Base-by-base conservation (phyloP, 73 alveolate species). In the Symbiodinium natans region DNA sequence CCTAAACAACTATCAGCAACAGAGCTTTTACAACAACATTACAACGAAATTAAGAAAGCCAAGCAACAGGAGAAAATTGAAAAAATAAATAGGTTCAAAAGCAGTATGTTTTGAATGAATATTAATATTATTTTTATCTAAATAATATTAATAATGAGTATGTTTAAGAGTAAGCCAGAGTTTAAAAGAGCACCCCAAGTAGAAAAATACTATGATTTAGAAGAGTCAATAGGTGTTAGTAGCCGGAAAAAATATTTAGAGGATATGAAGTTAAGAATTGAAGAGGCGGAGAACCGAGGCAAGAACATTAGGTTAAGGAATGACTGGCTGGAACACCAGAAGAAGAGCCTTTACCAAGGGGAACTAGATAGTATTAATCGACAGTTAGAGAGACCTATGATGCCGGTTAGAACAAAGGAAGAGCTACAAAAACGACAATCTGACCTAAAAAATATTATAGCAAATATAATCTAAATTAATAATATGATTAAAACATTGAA, bases 261-360 rank as follows among this genome's bases (percentile, higher is more conserved):
- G 27, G 80, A 63, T 27, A 63, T 63, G 77, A 6, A 63, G 77
- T 63, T 63, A 63, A 63, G 77, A 63, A 34, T 63, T 63, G 77
- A 63, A 63, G 77, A 63, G 1, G 77, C 77, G 9, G 77, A 63
- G 15, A 63, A 63, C 40, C 17, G 77, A 63, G 77, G 36, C 77
- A 63, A 63, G 25, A 63, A 63, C 77, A 63, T 63, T 63, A 63
- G 77, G 77, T 63, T 63, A 63, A 63, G 77, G 77, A 63, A 63
- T 63, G 77, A 63, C 77, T 21, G 77, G 77, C 36, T 63, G 77
- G 77, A 63, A 63, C 77, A 63, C 25, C 77, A 63, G 77, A 63
- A 63, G 77, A 63, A 63, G 31, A 27, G 34, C 29, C 40, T 63
- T 63, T 63, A 63, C 25, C 77, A 63, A 63, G 77, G 77, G 7